phyloP scores from a whole-genome alignment of 1,284 basidiomycete genomes.

The Termitomyces sp. region DNA sequence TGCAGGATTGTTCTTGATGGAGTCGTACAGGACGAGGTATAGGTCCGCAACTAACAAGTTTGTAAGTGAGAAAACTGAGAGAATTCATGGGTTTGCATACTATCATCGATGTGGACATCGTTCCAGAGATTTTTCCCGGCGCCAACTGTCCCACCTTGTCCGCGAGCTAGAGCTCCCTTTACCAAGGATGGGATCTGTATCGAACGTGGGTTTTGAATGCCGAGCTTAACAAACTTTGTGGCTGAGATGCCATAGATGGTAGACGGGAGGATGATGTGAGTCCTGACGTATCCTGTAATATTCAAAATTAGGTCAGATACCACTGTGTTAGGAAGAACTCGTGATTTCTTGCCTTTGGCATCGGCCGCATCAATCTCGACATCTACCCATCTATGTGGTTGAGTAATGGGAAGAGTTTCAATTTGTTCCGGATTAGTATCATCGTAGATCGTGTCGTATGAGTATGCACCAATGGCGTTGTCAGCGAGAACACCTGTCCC shows the following conservation, averaged over 20 bases:
- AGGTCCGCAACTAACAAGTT: constrained; percentile 16
- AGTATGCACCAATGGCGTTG: constrained; percentile 30
- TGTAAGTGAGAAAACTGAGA: background rate
- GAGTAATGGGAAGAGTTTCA: constrained; percentile 30
- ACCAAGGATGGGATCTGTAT: constrained; percentile 32
- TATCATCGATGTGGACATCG: constrained; percentile 28
- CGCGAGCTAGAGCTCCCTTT: constrained; percentile 27
- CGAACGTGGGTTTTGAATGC: constrained; percentile 33
- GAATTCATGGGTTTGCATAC: constrained; percentile 3
- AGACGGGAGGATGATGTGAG: constrained; percentile 34
- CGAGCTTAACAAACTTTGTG: constrained; percentile 31
- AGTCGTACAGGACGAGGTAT: constrained; percentile 17
- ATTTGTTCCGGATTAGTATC: constrained; percentile 37
- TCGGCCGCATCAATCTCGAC: constrained; percentile 33
- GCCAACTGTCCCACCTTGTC: constrained; percentile 36
- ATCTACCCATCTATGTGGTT: constrained; percentile 36
- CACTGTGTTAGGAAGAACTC: too few species aligned
- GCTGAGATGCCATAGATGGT: constrained; percentile 35
- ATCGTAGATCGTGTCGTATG: constrained; percentile 31
- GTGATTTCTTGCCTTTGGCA: constrained; percentile 26
- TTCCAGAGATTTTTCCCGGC: constrained; percentile 39
- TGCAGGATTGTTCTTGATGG: constrained; percentile 10
- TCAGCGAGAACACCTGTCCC: constrained; percentile 31
- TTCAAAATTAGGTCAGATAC: background rate
- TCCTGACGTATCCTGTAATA: constrained; percentile 32